Percentiles rank a stretch among this genome's conserved stretches.
phyloP scores from a whole-genome alignment of 345 rosid genomes.

The Citrus hindsii region DNA sequence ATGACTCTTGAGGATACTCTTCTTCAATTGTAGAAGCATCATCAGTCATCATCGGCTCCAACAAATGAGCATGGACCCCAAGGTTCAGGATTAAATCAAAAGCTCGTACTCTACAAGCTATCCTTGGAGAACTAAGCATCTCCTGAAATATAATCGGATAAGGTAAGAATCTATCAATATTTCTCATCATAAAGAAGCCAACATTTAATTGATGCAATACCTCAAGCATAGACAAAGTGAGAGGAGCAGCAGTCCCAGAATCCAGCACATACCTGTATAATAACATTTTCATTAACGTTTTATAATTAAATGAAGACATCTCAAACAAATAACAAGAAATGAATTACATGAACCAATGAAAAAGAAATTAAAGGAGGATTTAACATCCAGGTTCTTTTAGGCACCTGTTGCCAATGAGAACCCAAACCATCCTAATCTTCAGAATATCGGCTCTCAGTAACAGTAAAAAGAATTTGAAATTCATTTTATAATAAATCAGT shows the following conservation, averaged over 20 bases:
- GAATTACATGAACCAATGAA: not conserved
- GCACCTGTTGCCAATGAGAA: not conserved
- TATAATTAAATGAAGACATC: not conserved
- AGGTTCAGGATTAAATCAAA: conserved; percentile 95
- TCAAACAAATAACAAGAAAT: conserved; percentile 8
- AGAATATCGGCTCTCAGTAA: not conserved
- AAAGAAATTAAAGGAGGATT: not conserved
- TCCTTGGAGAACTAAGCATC: conserved; percentile 82
- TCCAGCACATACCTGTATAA: conserved; percentile 89
- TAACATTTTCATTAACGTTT: conserved; percentile 14
- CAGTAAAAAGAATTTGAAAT: not conserved
- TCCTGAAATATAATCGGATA: conserved; percentile 51
- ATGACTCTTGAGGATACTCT: conserved; percentile 70
- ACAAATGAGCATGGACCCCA: conserved; percentile 92
- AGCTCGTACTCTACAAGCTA: conserved; percentile 80
- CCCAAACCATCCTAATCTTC: not conserved
- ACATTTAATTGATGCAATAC: conserved; percentile 37
- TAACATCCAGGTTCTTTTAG: not conserved
- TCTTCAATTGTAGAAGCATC: conserved; percentile 79
- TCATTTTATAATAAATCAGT: not conserved
- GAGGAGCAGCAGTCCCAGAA: conserved; percentile 96
- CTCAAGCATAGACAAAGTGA: conserved; percentile 93
- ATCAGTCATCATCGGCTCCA: conserved; percentile 76
- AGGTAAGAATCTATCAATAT: conserved; percentile 23
- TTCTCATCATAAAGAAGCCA: conserved; percentile 14